Evolutionary conservation across 225 moss, liverwort and hornwort genomes (phyloP).

Genomic region (Rhytidiadelphus loreus): DNA sequence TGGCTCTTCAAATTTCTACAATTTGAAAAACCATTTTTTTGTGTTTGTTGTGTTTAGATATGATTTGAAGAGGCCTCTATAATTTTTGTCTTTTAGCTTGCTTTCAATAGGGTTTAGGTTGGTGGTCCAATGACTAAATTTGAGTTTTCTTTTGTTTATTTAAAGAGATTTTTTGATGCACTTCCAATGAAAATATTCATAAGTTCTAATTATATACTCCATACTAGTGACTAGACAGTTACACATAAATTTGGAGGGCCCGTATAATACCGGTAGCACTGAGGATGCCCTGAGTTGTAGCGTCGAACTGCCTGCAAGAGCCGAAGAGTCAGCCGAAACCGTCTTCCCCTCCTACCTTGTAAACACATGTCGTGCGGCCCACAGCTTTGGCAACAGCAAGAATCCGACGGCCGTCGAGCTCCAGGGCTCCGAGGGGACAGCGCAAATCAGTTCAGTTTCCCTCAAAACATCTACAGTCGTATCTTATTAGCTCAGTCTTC

Average conservation of each 20-base stretch:
- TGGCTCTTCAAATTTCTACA: not conserved
- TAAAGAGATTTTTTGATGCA: not conserved
- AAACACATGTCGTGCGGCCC: not conserved
- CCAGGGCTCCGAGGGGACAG: not conserved
- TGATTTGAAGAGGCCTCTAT: not conserved
- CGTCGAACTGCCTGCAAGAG: not conserved
- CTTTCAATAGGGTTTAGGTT: not conserved
- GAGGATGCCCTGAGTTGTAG: not conserved
- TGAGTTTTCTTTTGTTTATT: not conserved
- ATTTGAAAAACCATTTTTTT: not conserved
- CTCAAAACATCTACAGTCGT: no score
- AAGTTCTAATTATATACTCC: not conserved
- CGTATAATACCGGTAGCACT: not conserved
- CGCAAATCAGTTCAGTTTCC: not conserved
- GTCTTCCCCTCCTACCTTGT: not conserved
- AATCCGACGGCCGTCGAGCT: not conserved
- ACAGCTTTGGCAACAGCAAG: not conserved
- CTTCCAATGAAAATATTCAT: not conserved
- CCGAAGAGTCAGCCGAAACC: not conserved
- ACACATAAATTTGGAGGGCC: not conserved
- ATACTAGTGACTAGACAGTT: not conserved
- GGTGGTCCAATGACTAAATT: not conserved
- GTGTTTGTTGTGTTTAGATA: fast-evolving
- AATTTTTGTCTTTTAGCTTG: not conserved
- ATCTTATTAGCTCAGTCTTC: not conserved